Conservation (phyloP, 2,329 filamentous ascomycete genomes). For the Aureobasidium sp. region DNA sequence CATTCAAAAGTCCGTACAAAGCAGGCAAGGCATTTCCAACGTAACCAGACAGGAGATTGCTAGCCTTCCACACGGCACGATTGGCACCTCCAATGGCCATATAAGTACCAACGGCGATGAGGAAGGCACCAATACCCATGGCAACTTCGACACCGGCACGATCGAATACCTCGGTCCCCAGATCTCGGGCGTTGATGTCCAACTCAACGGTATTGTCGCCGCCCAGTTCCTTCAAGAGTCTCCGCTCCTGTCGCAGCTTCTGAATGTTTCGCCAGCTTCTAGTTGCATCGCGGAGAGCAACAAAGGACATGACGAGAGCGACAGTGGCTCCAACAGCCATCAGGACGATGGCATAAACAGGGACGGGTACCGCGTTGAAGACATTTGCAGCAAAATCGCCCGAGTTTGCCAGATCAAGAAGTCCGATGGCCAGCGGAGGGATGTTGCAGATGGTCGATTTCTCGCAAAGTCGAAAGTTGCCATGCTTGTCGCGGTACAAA, state of each 20-base stretch:
- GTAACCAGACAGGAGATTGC: conserved; percentile 50
- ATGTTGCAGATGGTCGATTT: conserved; percentile 51
- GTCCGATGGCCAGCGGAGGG: conserved; percentile 46
- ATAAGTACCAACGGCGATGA: conserved; percentile 47
- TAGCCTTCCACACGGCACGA: conserved; percentile 36
- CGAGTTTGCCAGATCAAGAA: conserved; percentile 50
- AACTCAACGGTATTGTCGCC: conserved; percentile 28
- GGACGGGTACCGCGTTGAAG: conserved; percentile 48
- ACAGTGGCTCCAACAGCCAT: conserved; percentile 48
- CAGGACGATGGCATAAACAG: conserved; percentile 41
- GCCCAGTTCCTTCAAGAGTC: conserved; percentile 25
- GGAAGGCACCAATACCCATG: conserved; percentile 44
- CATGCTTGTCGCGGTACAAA: not conserved
- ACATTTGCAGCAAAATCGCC: conserved; percentile 53
- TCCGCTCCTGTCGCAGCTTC: conserved; percentile 40
- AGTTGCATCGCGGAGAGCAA: conserved; percentile 41
- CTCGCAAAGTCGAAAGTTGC: not conserved
- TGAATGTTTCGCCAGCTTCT: conserved; percentile 42
- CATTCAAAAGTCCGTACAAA: conserved; percentile 44
- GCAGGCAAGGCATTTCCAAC: conserved; percentile 48
- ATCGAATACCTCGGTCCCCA: conserved; percentile 46
- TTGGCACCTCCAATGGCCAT: conserved; percentile 49
- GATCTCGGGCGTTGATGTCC: conserved; percentile 43
- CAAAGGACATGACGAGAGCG: conserved; percentile 40
- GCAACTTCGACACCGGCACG: conserved; percentile 46